Conservation (phyloP, 2,329 filamentous ascomycete genomes). For the Talaromyces sp. region DNA sequence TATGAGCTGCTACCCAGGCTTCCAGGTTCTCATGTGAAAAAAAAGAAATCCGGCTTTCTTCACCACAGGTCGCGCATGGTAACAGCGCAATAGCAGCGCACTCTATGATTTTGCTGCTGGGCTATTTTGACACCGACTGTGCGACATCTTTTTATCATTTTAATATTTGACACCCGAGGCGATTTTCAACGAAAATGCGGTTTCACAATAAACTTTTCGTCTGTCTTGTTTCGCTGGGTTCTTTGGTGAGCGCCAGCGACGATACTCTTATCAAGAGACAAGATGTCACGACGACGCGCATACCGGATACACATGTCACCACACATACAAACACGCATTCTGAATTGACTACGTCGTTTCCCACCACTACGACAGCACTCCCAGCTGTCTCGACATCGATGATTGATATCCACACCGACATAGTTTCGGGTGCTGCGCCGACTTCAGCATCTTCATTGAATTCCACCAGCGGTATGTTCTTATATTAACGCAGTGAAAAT, state of each 20-base stretch:
- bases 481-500: background rate
- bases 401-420: slow-evolving; percentile 11
- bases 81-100: background rate
- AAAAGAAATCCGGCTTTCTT: background rate
- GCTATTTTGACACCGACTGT: background rate
- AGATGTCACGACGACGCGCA: slow-evolving; percentile 2
- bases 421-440: slow-evolving; percentile 8
- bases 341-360: background rate
- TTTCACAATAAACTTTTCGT: background rate
- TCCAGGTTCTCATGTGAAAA: background rate
- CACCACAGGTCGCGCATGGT: background rate
- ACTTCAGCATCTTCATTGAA: slow-evolving; percentile 1
- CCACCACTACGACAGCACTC: background rate
- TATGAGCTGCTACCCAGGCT: background rate
- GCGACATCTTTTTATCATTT: background rate
- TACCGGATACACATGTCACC: slow-evolving; percentile 2
- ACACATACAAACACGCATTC: background rate
- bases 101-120: background rate
- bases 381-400: slow-evolving; percentile 4
- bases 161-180: background rate
- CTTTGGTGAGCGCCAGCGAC: slow-evolving; percentile 1
- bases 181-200: slow-evolving; percentile 1
- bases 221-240: background rate
- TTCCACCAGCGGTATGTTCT: slow-evolving; percentile 1
- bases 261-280: background rate